Evolutionary conservation across 1,139 yeast genomes (phyloP), one percentile per base, ranked within the genome.

Genomic region (Saccharomycopsis hybrid): DNA sequence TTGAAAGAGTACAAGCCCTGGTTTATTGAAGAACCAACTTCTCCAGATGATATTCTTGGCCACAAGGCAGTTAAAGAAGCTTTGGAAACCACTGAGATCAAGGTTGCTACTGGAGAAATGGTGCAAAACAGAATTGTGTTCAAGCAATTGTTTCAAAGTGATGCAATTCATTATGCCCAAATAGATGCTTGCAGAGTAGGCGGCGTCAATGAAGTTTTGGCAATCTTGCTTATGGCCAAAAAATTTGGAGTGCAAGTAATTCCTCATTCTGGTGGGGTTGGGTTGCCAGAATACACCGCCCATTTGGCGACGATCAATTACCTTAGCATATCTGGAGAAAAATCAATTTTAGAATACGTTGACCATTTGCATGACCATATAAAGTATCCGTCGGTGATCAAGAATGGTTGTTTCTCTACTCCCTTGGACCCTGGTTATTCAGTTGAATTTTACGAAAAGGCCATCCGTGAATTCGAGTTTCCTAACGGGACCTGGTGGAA

Each of bases 21-120:
- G 56, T 68, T 68, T 53, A 68, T 69, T 52, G 72, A 68, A 54
- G 72, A 69, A 55, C 72, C 72, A 32, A 68, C 72, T 4, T 65
- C 68, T 29, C 72, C 72, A 18, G 72, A 68, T 51, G 72, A 68
- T 53, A 59, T 69, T 37, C 57, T 68, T 28, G 72, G 72, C 29
- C 72, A 68, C 55, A 59, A 63, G 46, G 63, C 68, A 3, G 64
- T 68, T 48, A 59, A 65, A 46, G 61, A 66, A 37, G 72, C 70
- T 9, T 60, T 69, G 29, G 60, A 62, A 51, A 66, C 65, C 8
- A 59, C 63, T 47, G 70, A 69, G 1, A 66, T 68, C 53, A 65
- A 65, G 38, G 72, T 69, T 4, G 72, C 72, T 4, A 69, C 72
- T 5, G 72, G 72, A 27, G 72, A 69, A 56, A 67, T 68, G 71